Percentiles rank a stretch among this genome's conserved stretches.
phyloP scores from a whole-genome alignment of 192 early-diverging fungal species.

The Lunasporangiospora selenospora region DNA sequence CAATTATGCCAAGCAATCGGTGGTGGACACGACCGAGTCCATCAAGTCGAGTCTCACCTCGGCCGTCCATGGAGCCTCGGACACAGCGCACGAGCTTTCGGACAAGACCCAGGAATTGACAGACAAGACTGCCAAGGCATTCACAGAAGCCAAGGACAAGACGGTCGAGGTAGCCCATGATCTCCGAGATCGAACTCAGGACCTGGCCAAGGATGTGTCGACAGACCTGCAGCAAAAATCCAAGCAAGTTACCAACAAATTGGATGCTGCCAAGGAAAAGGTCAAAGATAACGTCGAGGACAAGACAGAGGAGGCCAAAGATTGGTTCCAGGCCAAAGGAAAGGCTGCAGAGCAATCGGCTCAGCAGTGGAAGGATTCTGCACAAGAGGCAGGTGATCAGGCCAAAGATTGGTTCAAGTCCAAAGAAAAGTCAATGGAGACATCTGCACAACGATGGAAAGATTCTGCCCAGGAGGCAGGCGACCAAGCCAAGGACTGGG shows the following conservation, averaged over 20 bases:
- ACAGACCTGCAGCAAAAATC: constrained; percentile 1
- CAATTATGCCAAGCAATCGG: constrained; percentile 10
- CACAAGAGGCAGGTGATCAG: not conserved
- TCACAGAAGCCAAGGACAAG: constrained; percentile 28
- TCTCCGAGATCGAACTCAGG: constrained; percentile 6
- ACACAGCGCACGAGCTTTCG: constrained; percentile 13
- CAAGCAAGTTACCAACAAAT: too few species aligned
- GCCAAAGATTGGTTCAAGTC: not conserved
- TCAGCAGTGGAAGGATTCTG: constrained; percentile 8
- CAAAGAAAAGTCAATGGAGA: not conserved
- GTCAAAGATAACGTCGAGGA: constrained; percentile 2
- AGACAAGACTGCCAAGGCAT: constrained; percentile 15
- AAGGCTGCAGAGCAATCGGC: constrained; percentile 9
- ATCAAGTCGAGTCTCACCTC: constrained; percentile 6
- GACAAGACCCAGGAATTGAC: constrained; percentile 30
- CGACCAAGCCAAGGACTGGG: constrained; percentile 16
- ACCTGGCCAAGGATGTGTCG: constrained; percentile 1
- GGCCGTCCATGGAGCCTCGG: constrained; percentile 10
- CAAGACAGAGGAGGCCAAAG: not conserved
- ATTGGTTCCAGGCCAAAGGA: constrained; percentile 6
- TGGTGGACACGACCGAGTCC: constrained; percentile 11
- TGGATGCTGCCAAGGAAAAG: too few species aligned
- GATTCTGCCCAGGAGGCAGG: not conserved
- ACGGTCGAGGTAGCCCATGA: constrained; percentile 20
- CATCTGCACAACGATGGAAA: not conserved